Evolutionary conservation across 1,284 basidiomycete genomes (phyloP).

Genomic region (Pulveroboletus sp.): DNA sequence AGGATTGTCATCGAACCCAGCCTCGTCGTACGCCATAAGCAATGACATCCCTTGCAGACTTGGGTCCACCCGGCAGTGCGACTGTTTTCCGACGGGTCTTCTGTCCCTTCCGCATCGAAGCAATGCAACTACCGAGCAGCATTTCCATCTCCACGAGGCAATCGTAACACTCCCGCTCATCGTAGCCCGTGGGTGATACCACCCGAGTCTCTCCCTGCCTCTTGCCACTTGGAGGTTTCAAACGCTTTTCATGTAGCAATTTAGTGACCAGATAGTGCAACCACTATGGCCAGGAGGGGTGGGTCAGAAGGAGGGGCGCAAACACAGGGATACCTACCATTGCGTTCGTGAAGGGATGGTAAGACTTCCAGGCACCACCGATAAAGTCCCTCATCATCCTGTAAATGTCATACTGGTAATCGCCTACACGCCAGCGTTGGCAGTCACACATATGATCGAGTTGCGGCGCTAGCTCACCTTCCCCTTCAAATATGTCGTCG

Average conservation of each 20-base stretch:
- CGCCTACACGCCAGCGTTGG: conserved; percentile 45
- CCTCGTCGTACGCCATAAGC: conserved; percentile 25
- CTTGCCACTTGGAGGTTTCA: conserved; percentile 46
- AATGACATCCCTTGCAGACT: conserved; percentile 32
- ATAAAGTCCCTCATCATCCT: conserved; percentile 76
- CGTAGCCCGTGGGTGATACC: conserved; percentile 19
- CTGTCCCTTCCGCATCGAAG: conserved; percentile 10
- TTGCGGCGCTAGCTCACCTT: conserved; percentile 45
- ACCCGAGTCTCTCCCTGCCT: conserved; percentile 15
- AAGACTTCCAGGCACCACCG: conserved; percentile 64
- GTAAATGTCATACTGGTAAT: conserved; percentile 94
- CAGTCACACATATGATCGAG: background rate
- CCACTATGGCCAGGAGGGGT: conserved; percentile 52
- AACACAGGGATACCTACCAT: conserved; percentile 54
- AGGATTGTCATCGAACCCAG: conserved; percentile 23
- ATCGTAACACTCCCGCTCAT: conserved; percentile 31
- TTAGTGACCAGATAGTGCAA: conserved; percentile 75
- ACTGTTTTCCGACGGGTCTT: conserved; percentile 28
- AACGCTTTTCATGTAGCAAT: conserved; percentile 63
- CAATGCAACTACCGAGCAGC: conserved; percentile 24
- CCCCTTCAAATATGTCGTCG: conserved; percentile 78
- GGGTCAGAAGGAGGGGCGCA: background rate
- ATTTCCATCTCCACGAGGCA: conserved; percentile 34
- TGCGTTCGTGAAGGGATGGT: conserved; percentile 81
- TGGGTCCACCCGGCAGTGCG: conserved; percentile 13